phyloP scores from a whole-genome alignment of 2,329 filamentous ascomycete species.

The Ophiostoma angusticollis region DNA sequence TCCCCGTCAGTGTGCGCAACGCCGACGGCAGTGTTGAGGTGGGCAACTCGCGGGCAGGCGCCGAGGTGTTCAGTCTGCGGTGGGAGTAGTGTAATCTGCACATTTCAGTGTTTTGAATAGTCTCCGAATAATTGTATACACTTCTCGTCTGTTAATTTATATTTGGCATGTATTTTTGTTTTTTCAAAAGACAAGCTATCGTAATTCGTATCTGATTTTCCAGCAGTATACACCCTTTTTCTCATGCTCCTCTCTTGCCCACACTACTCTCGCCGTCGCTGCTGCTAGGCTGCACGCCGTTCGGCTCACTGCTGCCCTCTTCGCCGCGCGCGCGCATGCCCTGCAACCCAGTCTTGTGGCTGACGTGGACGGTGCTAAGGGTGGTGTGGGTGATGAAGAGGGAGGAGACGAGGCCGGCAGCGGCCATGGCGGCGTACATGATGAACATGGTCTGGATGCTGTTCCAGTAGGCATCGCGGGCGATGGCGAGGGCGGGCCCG shows the following conservation, averaged over 20 bases:
- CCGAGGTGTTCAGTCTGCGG: constrained; percentile 28
- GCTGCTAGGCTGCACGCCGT: neutral
- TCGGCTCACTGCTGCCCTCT: constrained; percentile 17
- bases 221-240: neutral
- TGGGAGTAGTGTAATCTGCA: constrained; percentile 18
- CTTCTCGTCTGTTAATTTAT: too few relatives aligned
- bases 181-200: too few relatives aligned
- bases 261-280: neutral
- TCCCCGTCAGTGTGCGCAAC: constrained; percentile 26
- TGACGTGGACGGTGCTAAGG: constrained; percentile 42
- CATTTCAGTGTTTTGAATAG: neutral
- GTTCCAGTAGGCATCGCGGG: constrained; percentile 34
- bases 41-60: constrained; percentile 29
- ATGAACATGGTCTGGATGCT: constrained; percentile 45
- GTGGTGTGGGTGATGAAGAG: constrained; percentile 35
- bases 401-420: constrained; percentile 32
- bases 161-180: neutral
- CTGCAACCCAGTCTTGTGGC: constrained; percentile 45
- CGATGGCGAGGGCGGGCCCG: constrained; percentile 28
- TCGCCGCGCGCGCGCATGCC: constrained; percentile 18
- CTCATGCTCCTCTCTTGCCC: neutral
- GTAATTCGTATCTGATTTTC: too few relatives aligned
- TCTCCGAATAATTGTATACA: too few relatives aligned
- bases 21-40: constrained; percentile 28
- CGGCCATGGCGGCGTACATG: constrained; percentile 38